Conservation (phyloP, 345 rosid genomes). For the Theobroma cacao region DNA sequence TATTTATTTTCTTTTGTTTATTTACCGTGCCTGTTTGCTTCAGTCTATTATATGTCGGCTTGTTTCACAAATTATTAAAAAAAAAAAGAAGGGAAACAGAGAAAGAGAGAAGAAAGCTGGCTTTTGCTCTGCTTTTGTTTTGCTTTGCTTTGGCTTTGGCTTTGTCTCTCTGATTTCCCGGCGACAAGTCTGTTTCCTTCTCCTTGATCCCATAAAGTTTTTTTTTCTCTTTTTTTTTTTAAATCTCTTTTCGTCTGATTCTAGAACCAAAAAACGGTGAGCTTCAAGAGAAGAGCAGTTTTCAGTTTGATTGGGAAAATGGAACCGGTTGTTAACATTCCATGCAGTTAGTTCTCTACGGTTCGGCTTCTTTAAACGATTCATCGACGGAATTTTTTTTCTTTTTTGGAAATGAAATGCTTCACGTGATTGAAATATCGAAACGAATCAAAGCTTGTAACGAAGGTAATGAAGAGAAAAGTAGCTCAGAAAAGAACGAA, state of each 20-base stretch:
- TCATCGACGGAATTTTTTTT: background rate
- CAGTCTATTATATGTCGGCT: slow-evolving; percentile 75
- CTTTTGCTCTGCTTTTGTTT: slow-evolving; percentile 46
- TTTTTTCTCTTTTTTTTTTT: slow-evolving; percentile 17
- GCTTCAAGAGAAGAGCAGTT: background rate
- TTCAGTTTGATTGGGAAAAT: background rate
- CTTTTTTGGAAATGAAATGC: background rate
- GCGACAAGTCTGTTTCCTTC: slow-evolving; percentile 63
- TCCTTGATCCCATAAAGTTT: slow-evolving; percentile 28
- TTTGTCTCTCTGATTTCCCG: slow-evolving; percentile 65
- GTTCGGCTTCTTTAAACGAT: background rate
- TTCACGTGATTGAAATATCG: background rate
- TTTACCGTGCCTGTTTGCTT: slow-evolving; percentile 25
- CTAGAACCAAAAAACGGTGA: background rate
- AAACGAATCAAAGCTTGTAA: background rate
- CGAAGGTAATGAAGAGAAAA: background rate
- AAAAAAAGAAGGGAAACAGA: slow-evolving; percentile 9
- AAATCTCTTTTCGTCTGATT: background rate
- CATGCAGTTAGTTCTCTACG: background rate
- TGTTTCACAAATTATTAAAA: slow-evolving; percentile 27
- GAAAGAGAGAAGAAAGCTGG: slow-evolving; percentile 42
- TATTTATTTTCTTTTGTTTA: background rate
- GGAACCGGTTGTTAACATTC: background rate
- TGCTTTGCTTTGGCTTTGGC: slow-evolving; percentile 26
- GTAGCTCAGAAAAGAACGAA: background rate